phyloP scores from a whole-genome alignment of 1,139 yeast species.

The Hansenula anomala region DNA sequence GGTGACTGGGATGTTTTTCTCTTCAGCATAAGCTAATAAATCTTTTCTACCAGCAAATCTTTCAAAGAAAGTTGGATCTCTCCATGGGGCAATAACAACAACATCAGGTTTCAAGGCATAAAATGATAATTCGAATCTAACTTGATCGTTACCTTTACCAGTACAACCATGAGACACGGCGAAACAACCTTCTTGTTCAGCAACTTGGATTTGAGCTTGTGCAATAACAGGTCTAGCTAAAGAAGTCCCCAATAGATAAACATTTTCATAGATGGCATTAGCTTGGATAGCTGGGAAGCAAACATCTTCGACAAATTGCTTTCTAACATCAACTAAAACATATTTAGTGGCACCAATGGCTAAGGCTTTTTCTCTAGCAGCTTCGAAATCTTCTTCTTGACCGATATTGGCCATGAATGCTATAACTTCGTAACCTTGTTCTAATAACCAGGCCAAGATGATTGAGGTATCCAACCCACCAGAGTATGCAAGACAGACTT shows the following conservation, averaged over 20 bases:
- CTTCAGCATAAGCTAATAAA: conserved; percentile 86
- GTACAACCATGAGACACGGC: conserved; percentile 99
- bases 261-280: conserved; percentile 96
- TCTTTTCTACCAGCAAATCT: conserved; percentile 98
- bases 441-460: conserved; percentile 95
- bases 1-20: conserved; percentile 86
- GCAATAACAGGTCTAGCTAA: conserved; percentile 98
- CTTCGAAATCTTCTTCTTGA: conserved; percentile 98
- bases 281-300: conserved; percentile 94
- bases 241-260: conserved; percentile 92
- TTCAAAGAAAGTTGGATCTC: conserved; percentile 91
- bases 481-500: conserved; percentile 97
- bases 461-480: conserved; percentile 99
- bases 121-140: conserved; percentile 93
- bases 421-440: conserved; percentile 95
- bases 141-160: conserved; percentile 99
- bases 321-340: conserved; percentile 90
- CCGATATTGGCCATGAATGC: conserved; percentile 98
- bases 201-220: conserved; percentile 94
- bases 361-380: conserved; percentile 93
- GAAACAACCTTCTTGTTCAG: conserved; percentile 95
- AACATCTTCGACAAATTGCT: conserved; percentile 89
- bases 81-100: conserved; percentile 97
- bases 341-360: conserved; percentile 96
- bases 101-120: conserved; percentile 98